A percentile compares a stretch with the other conserved stretches of the same genome.
These are phyloP conservation scores for Cyphellophora europaea DNA, from an alignment of 2,329 filamentous ascomycete species.

Conservation along the genomic window DNA sequence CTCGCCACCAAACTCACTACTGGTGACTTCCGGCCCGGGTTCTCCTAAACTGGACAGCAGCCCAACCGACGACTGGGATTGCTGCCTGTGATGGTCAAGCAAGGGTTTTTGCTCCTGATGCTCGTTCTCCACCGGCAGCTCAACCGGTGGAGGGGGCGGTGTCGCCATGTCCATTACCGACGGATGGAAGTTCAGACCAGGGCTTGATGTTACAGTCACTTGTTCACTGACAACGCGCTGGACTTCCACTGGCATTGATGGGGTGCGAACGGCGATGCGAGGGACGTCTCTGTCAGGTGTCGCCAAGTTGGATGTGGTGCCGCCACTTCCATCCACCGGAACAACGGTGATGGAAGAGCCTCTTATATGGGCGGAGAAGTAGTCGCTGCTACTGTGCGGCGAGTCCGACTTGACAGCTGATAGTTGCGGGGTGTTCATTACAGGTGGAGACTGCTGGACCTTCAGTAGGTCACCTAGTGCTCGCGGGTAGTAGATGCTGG, in stretches of 20 bases:
- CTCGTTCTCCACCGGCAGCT: slow-evolving; percentile 8
- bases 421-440: background rate
- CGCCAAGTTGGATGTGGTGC: background rate
- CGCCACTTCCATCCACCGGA: background rate
- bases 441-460: background rate
- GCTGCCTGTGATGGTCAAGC: slow-evolving; percentile 2
- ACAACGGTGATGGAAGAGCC: background rate
- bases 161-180: slow-evolving; percentile 15
- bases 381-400: background rate
- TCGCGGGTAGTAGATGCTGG: slow-evolving; percentile 15
- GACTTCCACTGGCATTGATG: too few relatives aligned
- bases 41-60: slow-evolving; percentile 13
- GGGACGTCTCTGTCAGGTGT: background rate
- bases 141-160: slow-evolving; percentile 11
- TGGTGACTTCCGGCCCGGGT: slow-evolving; percentile 14
- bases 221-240: too few relatives aligned
- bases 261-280: too few relatives aligned
- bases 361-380: background rate
- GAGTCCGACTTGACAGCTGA: background rate
- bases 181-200: slow-evolving; percentile 14
- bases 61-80: background rate
- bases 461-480: slow-evolving; percentile 13
- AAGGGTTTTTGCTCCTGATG: slow-evolving; percentile 2
- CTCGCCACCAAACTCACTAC: slow-evolving; percentile 3
- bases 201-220: background rate